A percentile compares a stretch with the other conserved stretches of the same genome.
Conservation (phyloP, 257 asterid genomes). For the Cinchona pubescens region DNA sequence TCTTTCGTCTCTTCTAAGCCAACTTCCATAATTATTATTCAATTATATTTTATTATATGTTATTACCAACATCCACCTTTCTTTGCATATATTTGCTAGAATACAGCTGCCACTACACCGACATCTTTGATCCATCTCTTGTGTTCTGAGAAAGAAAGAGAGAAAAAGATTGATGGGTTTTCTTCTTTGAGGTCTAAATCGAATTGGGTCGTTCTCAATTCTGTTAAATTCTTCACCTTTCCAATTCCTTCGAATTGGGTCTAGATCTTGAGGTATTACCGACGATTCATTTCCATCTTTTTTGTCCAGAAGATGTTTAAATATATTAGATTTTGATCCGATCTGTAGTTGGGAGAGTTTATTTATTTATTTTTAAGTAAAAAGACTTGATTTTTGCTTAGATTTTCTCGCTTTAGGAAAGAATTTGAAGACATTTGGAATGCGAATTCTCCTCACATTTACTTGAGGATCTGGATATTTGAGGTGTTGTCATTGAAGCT, state of each 20-base stretch:
- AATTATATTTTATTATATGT: constrained; percentile 36
- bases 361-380: neutral
- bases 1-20: constrained; percentile 52
- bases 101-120: constrained; percentile 13
- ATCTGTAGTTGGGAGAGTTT: constrained; percentile 28
- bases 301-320: too few relatives aligned
- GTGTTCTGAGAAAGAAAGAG: constrained; percentile 7
- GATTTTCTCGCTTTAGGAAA: constrained; percentile 1
- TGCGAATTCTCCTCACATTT: constrained; percentile 34
- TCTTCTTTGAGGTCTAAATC: constrained; percentile 11
- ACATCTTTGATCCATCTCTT: constrained; percentile 13
- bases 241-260: constrained; percentile 15
- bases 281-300: neutral
- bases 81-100: neutral
- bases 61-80: constrained; percentile 11
- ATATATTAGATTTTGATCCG: constrained; percentile 40
- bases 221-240: neutral
- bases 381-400: constrained; percentile 6
- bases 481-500: constrained; percentile 29
- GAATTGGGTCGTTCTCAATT: constrained; percentile 4
- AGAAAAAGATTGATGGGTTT: constrained; percentile 29
- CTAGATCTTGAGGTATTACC: constrained; percentile 43
- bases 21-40: constrained; percentile 24
- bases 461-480: constrained; percentile 33
- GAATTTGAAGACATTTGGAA: constrained; percentile 31